Conservation (phyloP, 371 early-diverging fungal species). For the Haplosporangium sp. region DNA sequence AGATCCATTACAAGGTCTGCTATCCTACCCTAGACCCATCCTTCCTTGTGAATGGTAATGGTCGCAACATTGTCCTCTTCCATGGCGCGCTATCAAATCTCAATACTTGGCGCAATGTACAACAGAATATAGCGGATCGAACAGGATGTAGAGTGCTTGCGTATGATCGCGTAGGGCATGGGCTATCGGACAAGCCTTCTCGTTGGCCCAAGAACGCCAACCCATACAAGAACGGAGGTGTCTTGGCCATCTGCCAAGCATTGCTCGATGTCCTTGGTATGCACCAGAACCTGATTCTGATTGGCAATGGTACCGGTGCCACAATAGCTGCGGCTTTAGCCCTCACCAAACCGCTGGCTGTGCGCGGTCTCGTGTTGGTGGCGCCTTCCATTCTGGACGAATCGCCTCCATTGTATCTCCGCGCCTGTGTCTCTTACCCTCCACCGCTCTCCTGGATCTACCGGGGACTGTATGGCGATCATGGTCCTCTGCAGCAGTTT, state of each 20-base stretch:
- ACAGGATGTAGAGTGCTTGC: slow-evolving; percentile 36
- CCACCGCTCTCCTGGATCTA: slow-evolving; percentile 32
- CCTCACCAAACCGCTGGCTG: slow-evolving; percentile 16
- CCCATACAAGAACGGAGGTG: slow-evolving; percentile 41
- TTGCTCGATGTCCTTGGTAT: slow-evolving; percentile 29
- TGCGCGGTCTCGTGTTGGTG: slow-evolving; percentile 20
- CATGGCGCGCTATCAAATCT: slow-evolving; percentile 32
- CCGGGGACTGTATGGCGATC: slow-evolving; percentile 31
- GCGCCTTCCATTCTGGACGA: slow-evolving; percentile 26
- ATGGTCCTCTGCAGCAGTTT: slow-evolving; percentile 31
- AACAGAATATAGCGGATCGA: slow-evolving; percentile 29
- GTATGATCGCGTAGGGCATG: slow-evolving; percentile 30
- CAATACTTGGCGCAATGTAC: slow-evolving; percentile 33
- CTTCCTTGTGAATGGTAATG: slow-evolving; percentile 30
- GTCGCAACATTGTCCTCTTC: slow-evolving; percentile 37
- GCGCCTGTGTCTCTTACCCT: slow-evolving; percentile 32
- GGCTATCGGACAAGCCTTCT: slow-evolving; percentile 25
- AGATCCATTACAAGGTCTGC: slow-evolving; percentile 30
- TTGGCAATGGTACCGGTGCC: slow-evolving; percentile 35
- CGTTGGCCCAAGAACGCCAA: slow-evolving; percentile 35
- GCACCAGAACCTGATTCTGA: slow-evolving; percentile 30
- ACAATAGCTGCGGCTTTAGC: slow-evolving; percentile 30
- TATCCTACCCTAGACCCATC: slow-evolving; percentile 28
- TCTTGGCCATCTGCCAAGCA: slow-evolving; percentile 21
- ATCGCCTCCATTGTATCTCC: slow-evolving; percentile 21